A percentile compares a stretch with the other conserved stretches of the same genome.
phyloP scores from a whole-genome alignment of 345 rosid species.

The Raphanus raphanistrum region DNA sequence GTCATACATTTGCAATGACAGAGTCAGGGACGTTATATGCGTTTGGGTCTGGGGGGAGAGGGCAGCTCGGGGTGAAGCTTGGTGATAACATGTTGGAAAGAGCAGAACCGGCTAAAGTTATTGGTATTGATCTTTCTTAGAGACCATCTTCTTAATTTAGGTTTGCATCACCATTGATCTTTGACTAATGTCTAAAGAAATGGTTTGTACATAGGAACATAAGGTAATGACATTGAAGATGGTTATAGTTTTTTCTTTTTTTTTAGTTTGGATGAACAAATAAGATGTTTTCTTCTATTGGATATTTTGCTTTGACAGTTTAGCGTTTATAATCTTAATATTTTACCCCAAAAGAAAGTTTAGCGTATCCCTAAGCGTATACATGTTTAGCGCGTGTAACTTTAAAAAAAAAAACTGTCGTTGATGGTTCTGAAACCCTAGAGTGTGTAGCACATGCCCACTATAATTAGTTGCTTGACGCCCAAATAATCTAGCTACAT shows the following conservation, averaged over 20 bases:
- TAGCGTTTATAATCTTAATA: neutral
- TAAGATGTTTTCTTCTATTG: neutral
- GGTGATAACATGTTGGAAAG: slow-evolving; percentile 67
- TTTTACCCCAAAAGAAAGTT: too few relatives aligned
- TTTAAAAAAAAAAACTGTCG: neutral
- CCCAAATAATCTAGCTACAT: neutral
- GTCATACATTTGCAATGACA: slow-evolving; percentile 83
- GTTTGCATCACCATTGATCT: slow-evolving; percentile 24
- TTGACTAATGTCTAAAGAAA: slow-evolving; percentile 18
- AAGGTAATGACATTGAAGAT: slow-evolving; percentile 15
- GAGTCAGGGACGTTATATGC: slow-evolving; percentile 86
- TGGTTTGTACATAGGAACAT: slow-evolving; percentile 32
- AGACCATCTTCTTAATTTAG: neutral
- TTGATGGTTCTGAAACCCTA: slow-evolving; percentile 1
- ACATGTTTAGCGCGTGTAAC: neutral
- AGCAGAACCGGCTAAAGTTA: slow-evolving; percentile 70
- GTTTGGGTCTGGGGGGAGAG: slow-evolving; percentile 90
- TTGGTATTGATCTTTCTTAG: slow-evolving; percentile 55
- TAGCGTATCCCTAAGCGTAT: too few relatives aligned
- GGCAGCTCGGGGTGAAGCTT: slow-evolving; percentile 83
- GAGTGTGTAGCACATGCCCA: neutral
- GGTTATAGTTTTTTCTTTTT: slow-evolving; percentile 4
- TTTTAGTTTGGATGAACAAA: neutral
- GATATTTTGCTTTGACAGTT: neutral
- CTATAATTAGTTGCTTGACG: neutral